These are phyloP conservation scores for Penicillium vulpinum DNA, from an alignment of 2,329 filamentous ascomycete species.

Conservation along the genomic window DNA sequence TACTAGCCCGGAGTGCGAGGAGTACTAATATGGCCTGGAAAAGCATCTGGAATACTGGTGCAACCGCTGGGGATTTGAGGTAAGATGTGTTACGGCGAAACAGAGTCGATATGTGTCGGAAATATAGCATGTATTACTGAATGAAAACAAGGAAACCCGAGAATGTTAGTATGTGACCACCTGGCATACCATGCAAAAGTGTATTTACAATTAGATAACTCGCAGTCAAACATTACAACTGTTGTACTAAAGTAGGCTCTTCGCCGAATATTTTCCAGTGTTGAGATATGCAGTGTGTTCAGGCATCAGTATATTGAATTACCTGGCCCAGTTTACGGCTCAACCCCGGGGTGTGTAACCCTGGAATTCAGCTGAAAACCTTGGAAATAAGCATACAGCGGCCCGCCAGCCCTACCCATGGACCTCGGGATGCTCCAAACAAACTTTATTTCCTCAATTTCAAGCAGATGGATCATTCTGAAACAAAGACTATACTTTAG, in stretches of 20 bases:
- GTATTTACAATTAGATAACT: too few relatives aligned
- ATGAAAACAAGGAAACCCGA: too few relatives aligned
- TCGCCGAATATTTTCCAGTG: neutral
- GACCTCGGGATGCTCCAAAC: neutral
- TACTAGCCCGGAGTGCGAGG: conserved; percentile 11
- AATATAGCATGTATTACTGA: too few relatives aligned
- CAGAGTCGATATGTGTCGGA: neutral
- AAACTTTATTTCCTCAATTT: neutral
- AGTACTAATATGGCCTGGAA: neutral
- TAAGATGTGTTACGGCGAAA: neutral
- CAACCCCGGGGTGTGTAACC: neutral
- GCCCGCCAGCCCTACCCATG: neutral
- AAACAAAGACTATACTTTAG: too few relatives aligned
- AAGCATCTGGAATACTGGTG: conserved; percentile 2
- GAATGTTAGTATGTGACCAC: too few relatives aligned
- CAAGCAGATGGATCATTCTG: neutral
- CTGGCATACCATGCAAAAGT: too few relatives aligned
- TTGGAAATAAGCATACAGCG: neutral
- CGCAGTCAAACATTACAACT: neutral
- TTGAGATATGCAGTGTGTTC: neutral
- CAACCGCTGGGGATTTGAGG: neutral
- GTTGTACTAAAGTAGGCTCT: neutral
- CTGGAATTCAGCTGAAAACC: neutral
- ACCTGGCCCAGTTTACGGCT: neutral
- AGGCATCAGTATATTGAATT: neutral